A percentile compares a stretch with the other conserved stretches of the same genome.
phyloP scores from a whole-genome alignment of 257 asterid genomes.

The Cinchona pubescens region DNA sequence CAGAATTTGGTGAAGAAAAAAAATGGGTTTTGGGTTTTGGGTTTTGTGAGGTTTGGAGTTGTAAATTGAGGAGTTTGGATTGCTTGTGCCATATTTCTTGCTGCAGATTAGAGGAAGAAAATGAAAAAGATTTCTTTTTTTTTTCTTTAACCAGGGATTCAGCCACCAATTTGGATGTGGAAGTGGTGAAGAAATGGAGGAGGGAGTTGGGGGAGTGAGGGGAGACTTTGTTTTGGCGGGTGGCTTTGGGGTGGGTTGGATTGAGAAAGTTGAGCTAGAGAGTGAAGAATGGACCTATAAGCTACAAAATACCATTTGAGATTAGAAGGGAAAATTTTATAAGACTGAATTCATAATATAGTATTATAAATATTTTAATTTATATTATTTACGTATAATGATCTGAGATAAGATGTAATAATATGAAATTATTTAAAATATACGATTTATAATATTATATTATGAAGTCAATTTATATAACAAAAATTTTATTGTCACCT shows the following conservation, averaged over 20 bases:
- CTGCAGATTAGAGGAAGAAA: too few species aligned
- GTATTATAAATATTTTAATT: too few species aligned
- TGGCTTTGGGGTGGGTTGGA: constrained; percentile 8
- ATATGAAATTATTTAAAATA: too few species aligned
- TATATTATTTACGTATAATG: too few species aligned
- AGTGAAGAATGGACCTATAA: too few species aligned
- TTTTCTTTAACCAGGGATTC: too few species aligned
- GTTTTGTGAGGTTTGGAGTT: constrained; percentile 24
- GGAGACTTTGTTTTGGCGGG: constrained; percentile 20
- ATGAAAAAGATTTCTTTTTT: constrained; percentile 36
- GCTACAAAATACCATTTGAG: too few species aligned
- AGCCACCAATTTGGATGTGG: background rate
- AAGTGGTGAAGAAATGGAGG: background rate
- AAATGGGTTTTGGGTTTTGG: constrained; percentile 34
- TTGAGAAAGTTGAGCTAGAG: constrained; percentile 3
- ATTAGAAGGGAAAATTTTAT: too few species aligned
- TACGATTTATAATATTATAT: too few species aligned
- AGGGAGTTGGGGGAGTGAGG: background rate
- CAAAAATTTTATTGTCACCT: constrained; percentile 12
- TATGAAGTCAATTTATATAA: too few species aligned
- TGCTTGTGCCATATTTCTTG: constrained; percentile 49
- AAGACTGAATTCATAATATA: too few species aligned
- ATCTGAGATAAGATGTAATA: too few species aligned
- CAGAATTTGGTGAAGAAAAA: constrained; percentile 47
- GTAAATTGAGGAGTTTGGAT: constrained; percentile 47